Evolutionary conservation across 2,329 filamentous ascomycete genomes (phyloP), one percentile per base, ranked within the genome.

Genomic region (Trichophyton verrucosum): DNA sequence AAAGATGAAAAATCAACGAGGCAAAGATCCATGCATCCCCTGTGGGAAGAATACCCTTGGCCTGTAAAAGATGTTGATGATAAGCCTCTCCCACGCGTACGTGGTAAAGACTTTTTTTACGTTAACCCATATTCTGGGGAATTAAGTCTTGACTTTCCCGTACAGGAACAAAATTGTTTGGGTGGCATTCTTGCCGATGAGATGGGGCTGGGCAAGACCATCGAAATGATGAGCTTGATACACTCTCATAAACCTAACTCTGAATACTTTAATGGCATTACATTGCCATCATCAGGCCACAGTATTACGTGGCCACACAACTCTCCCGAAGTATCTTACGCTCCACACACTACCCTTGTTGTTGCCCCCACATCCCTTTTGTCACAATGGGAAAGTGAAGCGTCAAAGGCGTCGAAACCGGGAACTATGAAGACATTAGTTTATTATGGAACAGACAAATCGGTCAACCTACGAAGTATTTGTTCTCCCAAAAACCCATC

Each of bases 171-270:
- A 70, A 89, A 95, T 70, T 99, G 94, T 66, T 78, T 96, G 0
- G 94, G 94, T 51, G 94, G 94, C 4, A 89, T 99, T 61, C 77
- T 99, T 47, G 94, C 94, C 7, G 94, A 99, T 68, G 81, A 97
- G 74, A 99, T 99, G 94, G 94, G 94, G 55, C 79, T 99, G 1
- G 94, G 94, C 38, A 99, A 99, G 77, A 99, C 94, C 0, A 97
- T 99, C 59, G 92, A 99, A 70, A 97, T 99, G 91, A 83, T 99
- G 64, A 94, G 90, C 74, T 77, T 99, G 57, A 82, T 99, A 3
- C 94, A 99, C 71, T 84, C 89, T 0, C 89, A 97, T 71, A 84
- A 82, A 64, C 86, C 84, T 2, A 79, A 86, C 22, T 70, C 73
- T 15, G 66, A 68, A 17, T 64, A 70, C 11, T 66, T 72, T 7